Conservation (phyloP, 768 basidiomycete genomes). For the Hericium erinaceus region DNA sequence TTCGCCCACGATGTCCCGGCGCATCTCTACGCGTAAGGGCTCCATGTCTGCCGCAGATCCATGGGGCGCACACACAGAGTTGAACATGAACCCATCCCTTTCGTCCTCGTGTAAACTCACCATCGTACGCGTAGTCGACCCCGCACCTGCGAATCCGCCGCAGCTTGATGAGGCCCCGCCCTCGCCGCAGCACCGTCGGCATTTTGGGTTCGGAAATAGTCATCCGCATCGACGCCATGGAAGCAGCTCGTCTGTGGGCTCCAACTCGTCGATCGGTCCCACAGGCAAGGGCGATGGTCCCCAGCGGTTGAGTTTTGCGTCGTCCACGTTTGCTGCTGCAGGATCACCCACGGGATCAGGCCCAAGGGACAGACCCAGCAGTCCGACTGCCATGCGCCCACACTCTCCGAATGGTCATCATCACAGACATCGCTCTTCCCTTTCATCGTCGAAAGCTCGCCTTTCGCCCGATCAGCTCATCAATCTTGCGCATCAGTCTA, state of each 20-base stretch:
- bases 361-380: conserved; percentile 20
- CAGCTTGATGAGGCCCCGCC: conserved; percentile 29
- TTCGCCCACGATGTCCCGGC: conserved; percentile 15
- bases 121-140: conserved; percentile 52
- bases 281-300: conserved; percentile 16
- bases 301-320: conserved; percentile 51
- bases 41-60: conserved; percentile 65
- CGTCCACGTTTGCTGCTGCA: conserved; percentile 45
- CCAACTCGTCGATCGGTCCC: conserved; percentile 14
- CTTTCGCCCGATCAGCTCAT: conserved; percentile 68
- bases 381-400: conserved; percentile 22
- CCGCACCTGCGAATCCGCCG: conserved; percentile 18
- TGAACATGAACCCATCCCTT: conserved; percentile 45
- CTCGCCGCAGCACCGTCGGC: conserved; percentile 19
- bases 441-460: conserved; percentile 22
- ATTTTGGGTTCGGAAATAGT: conserved; percentile 17
- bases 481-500: conserved; percentile 59
- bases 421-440: conserved; percentile 36
- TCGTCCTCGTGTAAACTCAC: conserved; percentile 57
- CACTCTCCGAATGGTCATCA: conserved; percentile 21
- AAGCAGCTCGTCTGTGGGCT: conserved; percentile 21
- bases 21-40: conserved; percentile 52
- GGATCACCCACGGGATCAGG: conserved; percentile 16
- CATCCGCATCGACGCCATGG: conserved; percentile 22
- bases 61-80: conserved; percentile 41